phyloP scores from a whole-genome alignment of 371 early-diverging fungal species.

The Rhizopus stolonifer region DNA sequence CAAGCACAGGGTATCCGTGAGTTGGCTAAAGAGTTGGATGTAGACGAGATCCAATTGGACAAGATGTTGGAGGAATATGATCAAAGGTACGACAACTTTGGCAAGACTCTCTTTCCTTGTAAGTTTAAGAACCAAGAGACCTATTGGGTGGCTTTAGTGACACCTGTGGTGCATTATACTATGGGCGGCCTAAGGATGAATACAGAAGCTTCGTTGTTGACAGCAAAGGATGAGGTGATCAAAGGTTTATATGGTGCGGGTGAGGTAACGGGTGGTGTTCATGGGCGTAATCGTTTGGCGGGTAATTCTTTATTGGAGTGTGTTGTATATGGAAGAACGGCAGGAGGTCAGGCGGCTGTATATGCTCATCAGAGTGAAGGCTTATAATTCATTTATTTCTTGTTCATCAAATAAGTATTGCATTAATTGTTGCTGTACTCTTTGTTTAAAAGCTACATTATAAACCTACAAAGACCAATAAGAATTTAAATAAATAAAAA shows the following conservation, averaged over 20 bases:
- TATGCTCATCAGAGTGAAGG: slow-evolving; percentile 17
- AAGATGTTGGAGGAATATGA: slow-evolving; percentile 65
- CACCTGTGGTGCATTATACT: slow-evolving; percentile 83
- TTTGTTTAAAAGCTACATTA: slow-evolving; percentile 3
- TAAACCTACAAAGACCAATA: neutral
- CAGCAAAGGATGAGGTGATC: slow-evolving; percentile 7
- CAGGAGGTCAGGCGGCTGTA: slow-evolving; percentile 59
- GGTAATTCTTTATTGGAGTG: slow-evolving; percentile 85
- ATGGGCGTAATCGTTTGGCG: slow-evolving; percentile 82
- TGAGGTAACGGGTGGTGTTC: slow-evolving; percentile 79
- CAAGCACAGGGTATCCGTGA: slow-evolving; percentile 46
- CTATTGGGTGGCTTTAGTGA: slow-evolving; percentile 72
- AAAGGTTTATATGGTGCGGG: slow-evolving; percentile 77
- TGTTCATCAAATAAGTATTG: slow-evolving; percentile 3
- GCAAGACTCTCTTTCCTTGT: slow-evolving; percentile 70
- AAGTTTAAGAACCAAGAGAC: slow-evolving; percentile 35
- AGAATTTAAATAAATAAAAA: neutral
- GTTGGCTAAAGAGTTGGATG: slow-evolving; percentile 59
- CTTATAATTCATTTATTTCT: slow-evolving; percentile 1
- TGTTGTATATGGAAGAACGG: slow-evolving; percentile 83
- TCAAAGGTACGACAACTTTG: slow-evolving; percentile 53
- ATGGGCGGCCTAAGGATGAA: slow-evolving; percentile 84
- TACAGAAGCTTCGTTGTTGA: slow-evolving; percentile 34
- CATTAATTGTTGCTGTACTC: slow-evolving; percentile 14
- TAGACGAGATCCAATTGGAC: slow-evolving; percentile 39